phyloP scores from a whole-genome alignment of 73 alveolate genomes.

The Uronychia setigera region DNA sequence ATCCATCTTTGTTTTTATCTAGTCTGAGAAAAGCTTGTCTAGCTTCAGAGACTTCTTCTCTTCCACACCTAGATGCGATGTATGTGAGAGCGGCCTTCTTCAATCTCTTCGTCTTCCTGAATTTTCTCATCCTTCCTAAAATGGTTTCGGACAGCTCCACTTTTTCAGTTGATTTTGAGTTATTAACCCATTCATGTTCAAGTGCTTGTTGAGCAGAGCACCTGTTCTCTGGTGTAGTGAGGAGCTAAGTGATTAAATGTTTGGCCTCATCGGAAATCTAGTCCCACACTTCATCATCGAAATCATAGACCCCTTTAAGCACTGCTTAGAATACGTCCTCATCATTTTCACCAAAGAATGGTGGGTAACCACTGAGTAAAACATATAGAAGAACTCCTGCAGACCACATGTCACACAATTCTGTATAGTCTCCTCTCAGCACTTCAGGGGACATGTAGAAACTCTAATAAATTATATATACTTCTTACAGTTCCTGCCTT shows the following conservation, averaged over 20 bases:
- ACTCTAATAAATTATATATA: constrained; percentile 21
- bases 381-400: constrained; percentile 52
- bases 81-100: constrained; percentile 62
- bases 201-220: constrained; percentile 65
- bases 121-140: constrained; percentile 26
- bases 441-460: constrained; percentile 62
- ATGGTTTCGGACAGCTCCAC: not conserved
- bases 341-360: constrained; percentile 44
- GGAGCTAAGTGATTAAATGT: constrained; percentile 2
- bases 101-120: constrained; percentile 39
- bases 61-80: constrained; percentile 48
- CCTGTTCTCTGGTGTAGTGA: constrained; percentile 7
- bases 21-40: constrained; percentile 41
- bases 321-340: constrained; percentile 36
- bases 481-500: constrained; percentile 50
- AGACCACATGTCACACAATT: constrained; percentile 59
- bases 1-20: constrained; percentile 62
- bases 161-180: constrained; percentile 15
- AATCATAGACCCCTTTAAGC: constrained; percentile 37
- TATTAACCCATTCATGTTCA: constrained; percentile 66
- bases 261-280: constrained; percentile 55
- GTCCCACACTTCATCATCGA: constrained; percentile 35
- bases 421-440: constrained; percentile 22
- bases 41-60: constrained; percentile 35
- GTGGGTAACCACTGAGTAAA: constrained; percentile 56